phyloP scores from a whole-genome alignment of 768 basidiomycete species.

The Tubosaeta brunneosetosa region DNA sequence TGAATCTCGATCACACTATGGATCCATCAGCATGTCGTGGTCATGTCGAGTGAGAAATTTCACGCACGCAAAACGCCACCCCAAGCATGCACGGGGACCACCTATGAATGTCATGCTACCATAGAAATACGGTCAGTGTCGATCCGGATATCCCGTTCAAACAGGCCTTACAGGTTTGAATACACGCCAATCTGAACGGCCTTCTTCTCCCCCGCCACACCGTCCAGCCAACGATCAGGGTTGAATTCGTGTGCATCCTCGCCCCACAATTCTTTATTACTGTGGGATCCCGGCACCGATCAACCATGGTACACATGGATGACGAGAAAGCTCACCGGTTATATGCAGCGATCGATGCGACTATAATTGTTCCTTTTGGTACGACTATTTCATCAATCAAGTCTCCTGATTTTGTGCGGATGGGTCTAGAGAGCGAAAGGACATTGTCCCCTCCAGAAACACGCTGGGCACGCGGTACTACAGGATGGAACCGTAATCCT shows the following conservation, averaged over 20 bases:
- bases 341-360: too few species aligned
- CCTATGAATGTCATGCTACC: conserved; percentile 28
- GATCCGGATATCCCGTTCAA: not conserved
- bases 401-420: conserved; percentile 30
- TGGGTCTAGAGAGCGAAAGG: not conserved
- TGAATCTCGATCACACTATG: conserved; percentile 48
- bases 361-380: not conserved
- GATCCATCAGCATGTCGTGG: not conserved
- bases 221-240: conserved; percentile 26
- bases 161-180: conserved; percentile 21
- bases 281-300: not conserved
- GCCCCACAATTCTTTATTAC: conserved; percentile 25
- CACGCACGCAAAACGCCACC: conserved; percentile 31
- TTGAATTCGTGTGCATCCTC: conserved; percentile 31
- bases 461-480: conserved; percentile 48
- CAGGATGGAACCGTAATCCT: conserved; percentile 45
- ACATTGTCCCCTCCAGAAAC: conserved; percentile 49
- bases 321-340: conserved; percentile 4
- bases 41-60: not conserved
- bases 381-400: conserved; percentile 28
- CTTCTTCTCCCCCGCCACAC: conserved; percentile 14
- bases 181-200: conserved; percentile 24
- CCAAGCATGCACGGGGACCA: conserved; percentile 24
- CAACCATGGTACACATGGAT: too few species aligned
- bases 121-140: not conserved